A percentile compares a stretch with the other conserved stretches of the same genome.
Evolutionary conservation across 1,139 yeast genomes (phyloP).

Genomic region (Suhomyces taliae): DNA sequence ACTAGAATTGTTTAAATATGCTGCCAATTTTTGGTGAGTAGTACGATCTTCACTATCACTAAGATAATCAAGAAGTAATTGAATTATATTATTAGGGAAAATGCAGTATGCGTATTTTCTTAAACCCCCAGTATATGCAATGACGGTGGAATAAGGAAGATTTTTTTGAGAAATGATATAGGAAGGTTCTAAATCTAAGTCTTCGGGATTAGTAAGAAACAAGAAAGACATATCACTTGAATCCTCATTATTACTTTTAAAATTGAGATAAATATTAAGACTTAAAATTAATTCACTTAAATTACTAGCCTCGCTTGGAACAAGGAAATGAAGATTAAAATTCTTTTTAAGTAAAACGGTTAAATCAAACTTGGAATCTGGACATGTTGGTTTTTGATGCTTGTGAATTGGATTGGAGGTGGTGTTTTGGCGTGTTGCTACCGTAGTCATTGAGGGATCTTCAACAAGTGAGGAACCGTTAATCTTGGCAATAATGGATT

Average conservation of each 20-base stretch:
- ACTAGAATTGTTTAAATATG: constrained; percentile 16
- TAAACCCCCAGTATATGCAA: constrained; percentile 44
- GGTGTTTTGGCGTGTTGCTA: background rate
- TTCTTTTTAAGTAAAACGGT: constrained; percentile 36
- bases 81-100: constrained; percentile 35
- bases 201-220: constrained; percentile 12
- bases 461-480: constrained; percentile 1
- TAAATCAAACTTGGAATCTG: constrained; percentile 32
- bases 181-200: constrained; percentile 31
- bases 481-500: constrained; percentile 11
- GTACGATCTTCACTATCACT: constrained; percentile 21
- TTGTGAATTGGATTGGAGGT: background rate
- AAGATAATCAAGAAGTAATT: constrained; percentile 26
- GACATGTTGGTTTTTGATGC: constrained; percentile 3
- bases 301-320: constrained; percentile 38
- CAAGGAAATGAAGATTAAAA: constrained; percentile 34
- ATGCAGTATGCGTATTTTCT: constrained; percentile 43
- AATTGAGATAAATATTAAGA: constrained; percentile 36
- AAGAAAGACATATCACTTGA: constrained; percentile 13
- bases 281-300: constrained; percentile 38
- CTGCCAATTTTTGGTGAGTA: constrained; percentile 5
- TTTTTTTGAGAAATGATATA: constrained; percentile 32
- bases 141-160: constrained; percentile 27
- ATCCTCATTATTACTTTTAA: constrained; percentile 16
- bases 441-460: background rate